Conservation (phyloP, 352 stramenopile species). For the Phytophthora colocasiae region DNA sequence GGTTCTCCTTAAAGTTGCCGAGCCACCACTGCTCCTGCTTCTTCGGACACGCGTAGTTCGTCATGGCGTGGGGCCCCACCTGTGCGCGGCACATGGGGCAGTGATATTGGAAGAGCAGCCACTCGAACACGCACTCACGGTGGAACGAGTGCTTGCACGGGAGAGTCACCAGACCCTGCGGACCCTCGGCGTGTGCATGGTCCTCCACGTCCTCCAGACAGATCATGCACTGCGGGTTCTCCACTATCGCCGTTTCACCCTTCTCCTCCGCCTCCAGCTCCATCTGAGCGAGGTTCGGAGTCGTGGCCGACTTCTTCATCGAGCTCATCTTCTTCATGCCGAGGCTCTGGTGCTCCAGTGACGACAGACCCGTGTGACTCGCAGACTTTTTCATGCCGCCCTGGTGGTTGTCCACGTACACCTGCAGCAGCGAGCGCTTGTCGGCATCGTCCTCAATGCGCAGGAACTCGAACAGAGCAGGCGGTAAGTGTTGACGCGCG, state of each 20-base stretch:
- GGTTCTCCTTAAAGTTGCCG: constrained; percentile 62
- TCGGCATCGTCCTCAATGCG: constrained; percentile 58
- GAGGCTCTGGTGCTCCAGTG: constrained; percentile 32
- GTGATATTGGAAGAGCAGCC: constrained; percentile 75
- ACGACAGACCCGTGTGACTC: constrained; percentile 42
- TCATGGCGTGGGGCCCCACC: constrained; percentile 63
- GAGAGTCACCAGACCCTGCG: constrained; percentile 48
- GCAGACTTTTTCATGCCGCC: constrained; percentile 39
- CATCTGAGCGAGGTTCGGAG: constrained; percentile 35
- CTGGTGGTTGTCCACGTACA: constrained; percentile 74
- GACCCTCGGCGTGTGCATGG: constrained; percentile 25
- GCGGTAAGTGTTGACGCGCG: constrained; percentile 56
- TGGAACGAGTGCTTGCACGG: constrained; percentile 79
- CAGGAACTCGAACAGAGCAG: constrained; percentile 65
- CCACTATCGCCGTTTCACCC: constrained; percentile 26
- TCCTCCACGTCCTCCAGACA: constrained; percentile 43
- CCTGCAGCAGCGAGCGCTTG: constrained; percentile 72
- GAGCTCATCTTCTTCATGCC: constrained; percentile 32
- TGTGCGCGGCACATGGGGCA: constrained; percentile 70
- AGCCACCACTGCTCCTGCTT: constrained; percentile 72
- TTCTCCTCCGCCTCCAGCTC: constrained; percentile 40
- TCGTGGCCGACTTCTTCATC: constrained; percentile 40
- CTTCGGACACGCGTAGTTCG: constrained; percentile 65
- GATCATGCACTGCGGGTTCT: constrained; percentile 52
- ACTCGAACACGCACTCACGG: constrained; percentile 80